phyloP scores from a whole-genome alignment of 257 asterid genomes.

The Forsythia suspensa region DNA sequence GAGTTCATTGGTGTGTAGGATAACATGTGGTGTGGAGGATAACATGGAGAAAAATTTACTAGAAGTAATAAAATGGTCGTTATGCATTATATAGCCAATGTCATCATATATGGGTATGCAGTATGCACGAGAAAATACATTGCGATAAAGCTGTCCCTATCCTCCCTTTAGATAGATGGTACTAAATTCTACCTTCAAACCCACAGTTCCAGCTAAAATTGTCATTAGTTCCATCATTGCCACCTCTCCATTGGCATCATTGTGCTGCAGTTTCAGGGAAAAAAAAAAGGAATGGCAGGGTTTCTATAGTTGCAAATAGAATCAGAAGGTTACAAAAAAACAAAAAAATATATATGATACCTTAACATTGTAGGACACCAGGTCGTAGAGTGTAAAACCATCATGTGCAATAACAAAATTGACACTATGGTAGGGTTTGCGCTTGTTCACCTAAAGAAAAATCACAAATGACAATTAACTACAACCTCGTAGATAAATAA shows the following conservation, averaged over 20 bases:
- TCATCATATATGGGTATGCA: not conserved
- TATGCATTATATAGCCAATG: not conserved
- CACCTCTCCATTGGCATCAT: slow-evolving; percentile 96
- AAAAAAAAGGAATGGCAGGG: not conserved
- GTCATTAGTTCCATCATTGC: slow-evolving; percentile 92
- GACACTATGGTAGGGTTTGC: slow-evolving; percentile 86
- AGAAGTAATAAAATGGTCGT: not conserved
- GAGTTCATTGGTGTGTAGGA: not conserved
- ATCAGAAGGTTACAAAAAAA: not conserved
- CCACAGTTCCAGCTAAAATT: slow-evolving; percentile 99
- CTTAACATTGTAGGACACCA: slow-evolving; percentile 89
- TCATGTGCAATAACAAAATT: slow-evolving; percentile 93
- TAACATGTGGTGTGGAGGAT: not conserved
- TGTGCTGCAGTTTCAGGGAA: slow-evolving; percentile 62
- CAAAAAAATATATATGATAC: slow-evolving; percentile 33
- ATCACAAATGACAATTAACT: slow-evolving; percentile 6
- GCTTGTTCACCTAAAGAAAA: slow-evolving; percentile 68
- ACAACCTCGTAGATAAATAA: slow-evolving; percentile 5
- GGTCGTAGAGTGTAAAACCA: slow-evolving; percentile 92
- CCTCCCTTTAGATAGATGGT: not conserved
- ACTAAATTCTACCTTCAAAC: slow-evolving; percentile 66
- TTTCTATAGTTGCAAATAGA: not conserved
- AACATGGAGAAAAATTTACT: not conserved
- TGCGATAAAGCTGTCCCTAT: not conserved
- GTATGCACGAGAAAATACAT: not conserved